Evolutionary conservation across 2,329 filamentous ascomycete species (phyloP), one percentile per base, ranked within the genome.

Genomic region (Exophiala sideris): DNA sequence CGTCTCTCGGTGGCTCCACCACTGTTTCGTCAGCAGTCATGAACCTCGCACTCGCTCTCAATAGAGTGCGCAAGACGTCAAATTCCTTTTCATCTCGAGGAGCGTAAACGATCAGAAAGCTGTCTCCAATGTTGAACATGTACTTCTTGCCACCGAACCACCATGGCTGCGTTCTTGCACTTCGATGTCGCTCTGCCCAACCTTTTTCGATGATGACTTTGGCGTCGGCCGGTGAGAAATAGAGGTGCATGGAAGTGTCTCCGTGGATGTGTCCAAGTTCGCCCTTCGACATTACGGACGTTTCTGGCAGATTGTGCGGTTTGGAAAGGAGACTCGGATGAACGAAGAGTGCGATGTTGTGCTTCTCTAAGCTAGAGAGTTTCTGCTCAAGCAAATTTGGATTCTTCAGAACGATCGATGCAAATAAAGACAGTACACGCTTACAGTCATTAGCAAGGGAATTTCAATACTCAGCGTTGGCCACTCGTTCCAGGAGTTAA

Each of bases 211-310:
- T 72, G 18, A 94, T 79, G 50, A 86, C 76, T 62, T 79, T 82
- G 48, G 87, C 88, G 66, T 95, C 90, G 35, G 87, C 81, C 0
- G 89, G 88, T 65, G 94, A 89, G 50, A 95, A 77, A 45, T 84
- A 88, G 72, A 94, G 76, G 70, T 95, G 90, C 79, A 94, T 76
- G 3, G 84, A 87, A 57, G 86, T 82, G 61, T 94, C 89, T 20
- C 79, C 84, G 70, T 95, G 90, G 9, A 89, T 82, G 68, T 95
- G 90, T 64, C 83, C 87, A 40, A 95, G 81, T 71, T 95, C 90
- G n/a, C 89, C 89, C 62, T 86, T 82, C 53, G 60, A 50, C 14
- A 52, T 40, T 4, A 34, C 48, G 10, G 54, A 55, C 63, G 86
- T 89, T 9, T 84, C 88, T 29, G 82, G 80, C 16, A 57, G 45